Base-by-base conservation (phyloP, 2,329 filamentous ascomycete species). In the Botryosphaeria dothidea region DNA sequence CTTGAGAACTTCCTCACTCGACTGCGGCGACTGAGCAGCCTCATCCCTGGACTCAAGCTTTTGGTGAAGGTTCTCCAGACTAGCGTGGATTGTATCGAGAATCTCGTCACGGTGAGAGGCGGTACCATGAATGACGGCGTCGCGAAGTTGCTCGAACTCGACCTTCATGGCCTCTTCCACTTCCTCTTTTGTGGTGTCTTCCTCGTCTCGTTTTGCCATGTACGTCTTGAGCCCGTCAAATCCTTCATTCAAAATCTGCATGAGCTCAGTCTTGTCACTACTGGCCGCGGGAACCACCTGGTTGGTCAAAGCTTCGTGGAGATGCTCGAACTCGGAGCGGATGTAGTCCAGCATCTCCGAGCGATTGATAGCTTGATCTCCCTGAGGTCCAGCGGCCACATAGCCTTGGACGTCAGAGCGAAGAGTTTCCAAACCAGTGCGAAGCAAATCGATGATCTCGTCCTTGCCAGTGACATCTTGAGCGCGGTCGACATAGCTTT, bases 131-230 rank as follows among this genome's bases (percentile, higher is more conserved):
- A 92, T 91, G 57, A 97, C 86, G 0, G 90, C 86, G 19, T 93
- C 90, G 27, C 92, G 89, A 7, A 97, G 84, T 62, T 92, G 89
- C 68, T 95, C 92, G 57, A 96, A 90, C 72, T 96, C 92, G 45
- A 88, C 87, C 73, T 90, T 91, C 75, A 96, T 88, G 58, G 92
- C 86, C 66, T 92, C 89, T 43, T 89, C 84, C 65, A 83, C 78
- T 45, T 83, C 82, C 17, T 83, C 80, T 56, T 73, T 77, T 1
- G 74, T 71, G 1, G 78, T 77, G 4, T 75, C 72, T 43, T 77
- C 73, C 4, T 78, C 67, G n/a, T 67, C 71, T 25, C 77, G 75
- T 31, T 73, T 69, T 25, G 72, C 73, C n/a, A 79, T 74, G 60
- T 79, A 76, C 3, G 74, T 75, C 52, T 78, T 77, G 70, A 81